phyloP scores from a whole-genome alignment of 768 basidiomycete genomes.

The Xanthoconium purpureum region DNA sequence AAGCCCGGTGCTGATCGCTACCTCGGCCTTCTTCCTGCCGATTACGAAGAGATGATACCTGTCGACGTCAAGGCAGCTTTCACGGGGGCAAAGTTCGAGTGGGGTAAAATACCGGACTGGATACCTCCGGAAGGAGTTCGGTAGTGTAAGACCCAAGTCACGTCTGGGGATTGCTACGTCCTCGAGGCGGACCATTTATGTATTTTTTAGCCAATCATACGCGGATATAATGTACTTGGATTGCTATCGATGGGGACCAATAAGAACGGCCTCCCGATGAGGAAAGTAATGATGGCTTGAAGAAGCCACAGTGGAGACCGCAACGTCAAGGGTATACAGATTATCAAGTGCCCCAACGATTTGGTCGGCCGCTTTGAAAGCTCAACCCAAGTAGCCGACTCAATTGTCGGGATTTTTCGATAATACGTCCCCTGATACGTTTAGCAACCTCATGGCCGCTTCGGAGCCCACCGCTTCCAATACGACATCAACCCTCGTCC shows the following conservation, averaged over 20 bases:
- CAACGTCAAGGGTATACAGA: background rate
- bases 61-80: conserved; percentile 51
- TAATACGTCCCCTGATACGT: conserved; percentile 16
- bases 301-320: no score
- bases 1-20: conserved; percentile 53
- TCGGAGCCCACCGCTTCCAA: conserved; percentile 18
- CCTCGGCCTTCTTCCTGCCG: conserved; percentile 51
- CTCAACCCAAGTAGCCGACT: conserved; percentile 11
- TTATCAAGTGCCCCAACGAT: conserved; percentile 14
- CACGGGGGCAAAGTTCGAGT: conserved; percentile 54
- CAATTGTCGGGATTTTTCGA: conserved; percentile 13
- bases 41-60: conserved; percentile 58
- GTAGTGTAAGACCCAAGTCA: conserved; percentile 23
- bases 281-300: conserved; percentile 6
- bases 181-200: background rate
- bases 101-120: conserved; percentile 72
- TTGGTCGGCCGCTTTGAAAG: background rate
- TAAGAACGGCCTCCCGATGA: conserved; percentile 8
- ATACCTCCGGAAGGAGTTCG: conserved; percentile 63
- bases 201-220: conserved; percentile 1
- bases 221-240: background rate
- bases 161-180: background rate
- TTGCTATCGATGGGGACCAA: background rate
- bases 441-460: conserved; percentile 17
- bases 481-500: background rate